These are phyloP conservation scores for Corniculantispora saksenae DNA, from an alignment of 2,329 filamentous ascomycete genomes.

Conservation along the genomic window DNA sequence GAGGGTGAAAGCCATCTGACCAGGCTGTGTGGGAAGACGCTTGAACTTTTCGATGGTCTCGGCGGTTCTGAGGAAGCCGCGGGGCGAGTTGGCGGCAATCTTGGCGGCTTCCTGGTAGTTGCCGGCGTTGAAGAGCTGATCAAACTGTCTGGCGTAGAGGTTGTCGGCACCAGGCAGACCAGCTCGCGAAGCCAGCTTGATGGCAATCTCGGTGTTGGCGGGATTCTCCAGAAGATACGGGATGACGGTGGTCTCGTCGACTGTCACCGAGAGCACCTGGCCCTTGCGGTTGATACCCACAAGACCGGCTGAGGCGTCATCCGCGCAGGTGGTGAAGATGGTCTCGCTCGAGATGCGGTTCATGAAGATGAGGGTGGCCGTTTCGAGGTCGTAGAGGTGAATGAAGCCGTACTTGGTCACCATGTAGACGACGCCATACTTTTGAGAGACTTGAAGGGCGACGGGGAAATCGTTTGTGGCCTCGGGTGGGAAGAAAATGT, in stretches of 20 bases:
- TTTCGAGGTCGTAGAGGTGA: slow-evolving; percentile 96
- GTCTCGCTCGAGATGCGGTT: slow-evolving; percentile 99
- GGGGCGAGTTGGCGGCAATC: slow-evolving; percentile 92
- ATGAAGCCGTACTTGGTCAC: slow-evolving; percentile 99
- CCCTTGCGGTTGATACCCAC: slow-evolving; percentile 97
- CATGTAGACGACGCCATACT: slow-evolving; percentile 95
- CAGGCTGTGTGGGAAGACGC: slow-evolving; percentile 74
- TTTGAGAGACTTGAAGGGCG: slow-evolving; percentile 93
- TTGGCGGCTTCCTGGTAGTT: slow-evolving; percentile 90
- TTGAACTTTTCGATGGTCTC: slow-evolving; percentile 98
- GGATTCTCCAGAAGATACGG: slow-evolving; percentile 96
- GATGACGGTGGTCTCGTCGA: slow-evolving; percentile 89
- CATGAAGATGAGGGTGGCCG: slow-evolving; percentile 96
- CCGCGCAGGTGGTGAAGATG: slow-evolving; percentile 90
- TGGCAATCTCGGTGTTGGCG: slow-evolving; percentile 87
- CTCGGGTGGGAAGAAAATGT: slow-evolving; percentile 96
- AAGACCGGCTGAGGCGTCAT: slow-evolving; percentile 82
- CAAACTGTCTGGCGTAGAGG: slow-evolving; percentile 90
- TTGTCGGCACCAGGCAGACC: slow-evolving; percentile 92
- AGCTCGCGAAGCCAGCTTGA: slow-evolving; percentile 93
- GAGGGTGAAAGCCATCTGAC: slow-evolving; percentile 89
- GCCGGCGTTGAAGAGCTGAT: slow-evolving; percentile 77
- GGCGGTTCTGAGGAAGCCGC: slow-evolving; percentile 89
- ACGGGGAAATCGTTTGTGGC: slow-evolving; percentile 97
- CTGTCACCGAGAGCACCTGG: slow-evolving; percentile 89